Conservation (phyloP, 345 rosid genomes). For the Camelina laxa region DNA sequence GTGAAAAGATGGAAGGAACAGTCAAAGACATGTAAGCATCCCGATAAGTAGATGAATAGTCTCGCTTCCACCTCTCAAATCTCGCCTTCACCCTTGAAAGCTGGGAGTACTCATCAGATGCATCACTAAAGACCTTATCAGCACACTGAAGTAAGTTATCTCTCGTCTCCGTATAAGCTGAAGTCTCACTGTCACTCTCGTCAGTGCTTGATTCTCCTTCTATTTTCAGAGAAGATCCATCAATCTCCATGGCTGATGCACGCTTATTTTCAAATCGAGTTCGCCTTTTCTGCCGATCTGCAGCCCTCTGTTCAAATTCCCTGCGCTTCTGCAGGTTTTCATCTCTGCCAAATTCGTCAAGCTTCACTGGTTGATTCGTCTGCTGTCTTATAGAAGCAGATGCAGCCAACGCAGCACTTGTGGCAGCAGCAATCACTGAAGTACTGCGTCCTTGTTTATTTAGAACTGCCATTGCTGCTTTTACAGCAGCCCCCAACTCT, state of each 20-base stretch:
- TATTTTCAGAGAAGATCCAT: constrained; percentile 59
- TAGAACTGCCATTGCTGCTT: constrained; percentile 73
- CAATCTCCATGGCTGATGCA: constrained; percentile 70
- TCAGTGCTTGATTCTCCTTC: constrained; percentile 99
- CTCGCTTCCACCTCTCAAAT: constrained; percentile 88
- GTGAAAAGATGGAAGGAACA: constrained; percentile 88
- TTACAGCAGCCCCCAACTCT: constrained; percentile 83
- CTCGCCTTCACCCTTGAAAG: constrained; percentile 76
- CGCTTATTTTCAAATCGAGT: constrained; percentile 72
- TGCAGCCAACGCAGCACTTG: constrained; percentile 81
- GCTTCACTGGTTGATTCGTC: constrained; percentile 62
- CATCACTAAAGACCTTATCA: constrained; percentile 83
- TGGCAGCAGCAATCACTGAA: constrained; percentile 66
- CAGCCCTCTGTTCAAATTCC: constrained; percentile 81
- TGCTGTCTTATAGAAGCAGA: constrained; percentile 64
- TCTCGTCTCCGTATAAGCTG: constrained; percentile 76
- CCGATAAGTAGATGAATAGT: constrained; percentile 69
- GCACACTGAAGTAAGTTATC: constrained; percentile 72
- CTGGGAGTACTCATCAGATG: constrained; percentile 89
- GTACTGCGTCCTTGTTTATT: constrained; percentile 65
- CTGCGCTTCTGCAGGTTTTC: constrained; percentile 80
- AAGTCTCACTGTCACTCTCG: constrained; percentile 90
- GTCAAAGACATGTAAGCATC: constrained; percentile 95
- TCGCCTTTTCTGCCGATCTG: constrained; percentile 78
- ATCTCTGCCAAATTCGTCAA: constrained; percentile 98